Evolutionary conservation across 768 basidiomycete species (phyloP), one percentile per base, ranked within the genome.

Genomic region (Lepiota subincarnata): DNA sequence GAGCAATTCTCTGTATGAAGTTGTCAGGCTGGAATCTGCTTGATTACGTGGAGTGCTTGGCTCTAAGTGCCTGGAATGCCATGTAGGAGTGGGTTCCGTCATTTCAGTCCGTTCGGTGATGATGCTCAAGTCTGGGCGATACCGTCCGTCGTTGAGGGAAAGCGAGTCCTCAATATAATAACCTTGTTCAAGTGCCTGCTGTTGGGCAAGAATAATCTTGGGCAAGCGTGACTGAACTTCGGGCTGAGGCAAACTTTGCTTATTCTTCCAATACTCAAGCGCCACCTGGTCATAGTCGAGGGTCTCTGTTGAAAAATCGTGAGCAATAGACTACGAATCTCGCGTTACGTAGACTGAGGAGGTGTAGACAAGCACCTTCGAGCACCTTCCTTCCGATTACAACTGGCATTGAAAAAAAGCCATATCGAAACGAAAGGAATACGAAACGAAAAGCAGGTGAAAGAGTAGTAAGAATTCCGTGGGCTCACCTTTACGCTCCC

Each of bases 401-500:
- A 68, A 59, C 66, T 67, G 62, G 59, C 64, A 63, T 63, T 66
- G n/a, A 60, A 62, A 64, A 63, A 64, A 65, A 61, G 19, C 45
- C 14, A 26, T 13, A 26, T 43, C 53, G 61, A 57, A 59, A 59
- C 49, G 53, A 57, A 56, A 57, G 60, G 67, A 50, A 63, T 58
- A 60, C 59, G 47, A 57, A 60, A 53, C 62, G 47, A 42, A 57
- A 61, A 56, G 48, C 22, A 57, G 52, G 45, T 69, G 67, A 64
- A 64, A 62, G 24, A 24, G 64, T 49, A 71, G 70, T 62, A 58
- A 54, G 60, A 61, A 54, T 34, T n/a, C 57, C 43, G 46, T 59
- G 64, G 59, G 77, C 92, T 87, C 74, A 94, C 93, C 94, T 88
- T 85, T 87, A 61, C 88, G 84, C 64, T 90, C 88, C 60, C 73